These are phyloP conservation scores for Penicillium freii DNA, from an alignment of 2,329 filamentous ascomycete genomes.

Conservation along the genomic window DNA sequence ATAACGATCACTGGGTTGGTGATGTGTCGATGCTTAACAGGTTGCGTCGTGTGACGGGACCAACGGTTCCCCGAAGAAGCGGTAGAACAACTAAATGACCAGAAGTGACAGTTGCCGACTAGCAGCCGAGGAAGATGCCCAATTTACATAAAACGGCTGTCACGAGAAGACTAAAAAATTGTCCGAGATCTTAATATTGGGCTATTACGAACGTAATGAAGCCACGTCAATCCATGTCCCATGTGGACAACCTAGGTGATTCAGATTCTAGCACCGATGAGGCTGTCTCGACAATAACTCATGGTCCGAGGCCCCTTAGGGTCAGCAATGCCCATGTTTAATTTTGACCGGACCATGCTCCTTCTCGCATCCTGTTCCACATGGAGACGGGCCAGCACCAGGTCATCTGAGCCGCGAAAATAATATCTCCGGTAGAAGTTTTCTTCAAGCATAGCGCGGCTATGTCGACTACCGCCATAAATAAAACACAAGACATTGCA, in stretches of 20 bases:
- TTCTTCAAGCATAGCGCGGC: conserved; percentile 14
- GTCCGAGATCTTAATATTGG: neutral
- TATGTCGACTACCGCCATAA: conserved; percentile 13
- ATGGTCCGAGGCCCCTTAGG: neutral
- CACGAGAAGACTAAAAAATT: conserved; percentile 4
- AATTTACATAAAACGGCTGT: conserved; percentile 1
- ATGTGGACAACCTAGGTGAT: conserved; percentile 16
- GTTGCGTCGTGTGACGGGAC: conserved; percentile 21
- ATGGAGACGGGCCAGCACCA: conserved; percentile 4
- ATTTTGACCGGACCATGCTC: conserved; percentile 4
- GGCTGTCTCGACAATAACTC: conserved; percentile 6
- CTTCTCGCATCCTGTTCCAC: conserved; percentile 12
- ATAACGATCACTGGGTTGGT: conserved; percentile 8
- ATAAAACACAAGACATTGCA: neutral
- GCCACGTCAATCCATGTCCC: conserved; percentile 22
- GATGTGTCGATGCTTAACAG: conserved; percentile 21
- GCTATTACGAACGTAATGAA: conserved; percentile 14
- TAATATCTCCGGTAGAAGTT: conserved; percentile 5
- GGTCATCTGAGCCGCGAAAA: conserved; percentile 21
- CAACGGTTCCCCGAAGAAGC: conserved; percentile 15
- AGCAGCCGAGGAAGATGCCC: neutral
- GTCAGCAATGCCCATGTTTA: neutral
- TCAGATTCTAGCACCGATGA: conserved; percentile 9
- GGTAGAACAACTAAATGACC: conserved; percentile 10
- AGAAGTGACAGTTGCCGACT: neutral